Percentiles rank a stretch among this genome's conserved stretches.
Evolutionary conservation across 2,329 filamentous ascomycete species (phyloP).

Genomic region (Colletotrichum truncatum): DNA sequence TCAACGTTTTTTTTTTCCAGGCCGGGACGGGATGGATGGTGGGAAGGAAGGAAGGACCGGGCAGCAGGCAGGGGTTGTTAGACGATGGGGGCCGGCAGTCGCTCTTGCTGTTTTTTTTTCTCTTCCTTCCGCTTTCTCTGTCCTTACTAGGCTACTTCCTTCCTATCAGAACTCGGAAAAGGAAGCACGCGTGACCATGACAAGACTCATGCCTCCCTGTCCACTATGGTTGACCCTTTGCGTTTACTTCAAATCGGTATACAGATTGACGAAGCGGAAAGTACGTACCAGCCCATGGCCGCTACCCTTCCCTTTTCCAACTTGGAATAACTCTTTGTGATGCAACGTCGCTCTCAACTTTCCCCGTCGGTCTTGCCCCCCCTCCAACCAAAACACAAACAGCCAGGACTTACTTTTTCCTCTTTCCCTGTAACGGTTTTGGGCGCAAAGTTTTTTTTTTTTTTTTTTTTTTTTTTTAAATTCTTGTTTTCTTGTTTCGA

Average conservation of each 20-base stretch:
- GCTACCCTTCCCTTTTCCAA: neutral
- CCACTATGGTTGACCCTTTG: too few species aligned
- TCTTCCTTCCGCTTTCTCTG: neutral
- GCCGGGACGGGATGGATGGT: neutral
- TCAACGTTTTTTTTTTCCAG: too few species aligned
- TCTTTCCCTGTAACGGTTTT: neutral
- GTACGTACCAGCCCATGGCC: neutral
- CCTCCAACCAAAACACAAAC: slow-evolving; percentile 22
- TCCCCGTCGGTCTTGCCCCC: neutral
- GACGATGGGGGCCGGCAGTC: slow-evolving; percentile 2
- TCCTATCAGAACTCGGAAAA: neutral
- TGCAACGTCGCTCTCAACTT: slow-evolving; percentile 12
- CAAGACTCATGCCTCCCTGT: neutral
- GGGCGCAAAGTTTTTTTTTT: neutral
- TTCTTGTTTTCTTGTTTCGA: neutral
- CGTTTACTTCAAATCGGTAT: neutral
- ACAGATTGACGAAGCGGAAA: neutral
- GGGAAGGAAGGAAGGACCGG: neutral
- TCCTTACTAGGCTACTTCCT: neutral
- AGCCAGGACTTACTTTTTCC: slow-evolving; percentile 18
- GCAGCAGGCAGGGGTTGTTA: neutral
- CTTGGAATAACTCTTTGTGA: slow-evolving; percentile 17
- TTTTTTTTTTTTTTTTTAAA: neutral
- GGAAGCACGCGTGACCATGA: neutral
- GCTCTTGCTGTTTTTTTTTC: neutral